Evolutionary conservation across 257 asterid species (phyloP), one percentile per base, ranked within the genome.

Genomic region (Cruciata laevipes): DNA sequence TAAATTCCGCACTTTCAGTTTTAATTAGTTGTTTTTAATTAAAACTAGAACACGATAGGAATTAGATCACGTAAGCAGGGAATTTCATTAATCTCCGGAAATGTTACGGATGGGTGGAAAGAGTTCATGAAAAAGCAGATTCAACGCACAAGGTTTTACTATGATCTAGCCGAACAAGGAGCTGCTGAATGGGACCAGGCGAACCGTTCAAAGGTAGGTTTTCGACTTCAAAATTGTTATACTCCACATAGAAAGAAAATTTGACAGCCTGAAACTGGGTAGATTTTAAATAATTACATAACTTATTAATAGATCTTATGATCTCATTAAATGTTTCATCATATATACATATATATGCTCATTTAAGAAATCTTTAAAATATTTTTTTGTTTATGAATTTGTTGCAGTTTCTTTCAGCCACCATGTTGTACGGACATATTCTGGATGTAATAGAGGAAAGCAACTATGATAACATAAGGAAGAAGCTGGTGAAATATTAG

Each of bases 111-210:
- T 40, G 75, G 67, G 16, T 87, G 97, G 97, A 87, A 84, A 66
- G 89, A 83, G 17, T 85, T 89, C 77, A 89, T 85, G 94, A 89
- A 80, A 61, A 84, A 87, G 66, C 97, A 89, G 77, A 87, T 89
- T 8, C 72, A 55, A 33, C 80, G 97, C 37, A 95, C 97, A 64
- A 81, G 94, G 67, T 87, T 84, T 68, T 87, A 87, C 37, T 89
- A 85, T 72, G 76, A 83, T 30, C 80, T 74, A 63, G 94, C 95
- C 1, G 94, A 87, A 65, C 85, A 84, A 21, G 97, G 95, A 40
- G 97, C 86, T 32, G 74, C 91, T 27, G 89, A 89, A 76, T 87
- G 85, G 13, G 81, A 84, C 78, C 73, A 84, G 77, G 83, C 85
- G 47, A 87, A 91, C 65, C 94, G 95, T 63, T 89, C 93, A 91